Base-by-base conservation (phyloP, 2,329 filamentous ascomycete genomes). In the Zelopaecilomyces penicillatus region DNA sequence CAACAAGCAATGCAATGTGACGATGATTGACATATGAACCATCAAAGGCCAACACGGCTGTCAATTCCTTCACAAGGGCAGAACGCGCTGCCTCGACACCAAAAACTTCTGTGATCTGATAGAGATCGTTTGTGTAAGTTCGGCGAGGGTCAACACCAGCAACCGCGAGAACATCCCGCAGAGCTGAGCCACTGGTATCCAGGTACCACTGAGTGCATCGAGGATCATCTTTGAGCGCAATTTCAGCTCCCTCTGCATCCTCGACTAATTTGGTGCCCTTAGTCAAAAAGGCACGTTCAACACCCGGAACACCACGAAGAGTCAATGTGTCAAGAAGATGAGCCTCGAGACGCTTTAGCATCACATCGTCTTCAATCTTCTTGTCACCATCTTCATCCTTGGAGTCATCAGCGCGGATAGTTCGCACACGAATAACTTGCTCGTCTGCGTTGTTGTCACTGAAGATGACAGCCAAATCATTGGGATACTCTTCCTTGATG, bases 11-110 rank as follows among this genome's bases (percentile, higher is more conserved):
- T 39, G 90, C 87, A 71, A 98, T 82, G 71, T 98, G 93, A 59
- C 93, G 89, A 69, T 97, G 89, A 65, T 98, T 98, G 76, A 98
- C 93, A 64, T 98, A 98, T 10, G 93, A 97, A 78, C 94, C 94
- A 63, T 97, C 93, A 63, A 98, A 98, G 28, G 93, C 90, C 70
- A 99, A 70, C 62, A 99, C 93, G 59, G 88, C 83, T 30, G 85
- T 88, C 73, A 98, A 68, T 63, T 98, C 94, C 50, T 85, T 83
- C 54, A 95, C 81, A 46, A 98, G 74, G 43, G 90, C 86, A 39
- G 85, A 81, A 58, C 93, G 85, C 49, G 89, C 89, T 53, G 89
- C 94, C 63, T 98, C 93, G 52, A 98, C 98, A 62, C 93, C 93
- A 51, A 98, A 93, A 7, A 95, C 88, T 53, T 91, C 85, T 37